These are phyloP conservation scores for Mucor circinelloides DNA, from an alignment of 371 early-diverging fungal species.

Conservation along the genomic window DNA sequence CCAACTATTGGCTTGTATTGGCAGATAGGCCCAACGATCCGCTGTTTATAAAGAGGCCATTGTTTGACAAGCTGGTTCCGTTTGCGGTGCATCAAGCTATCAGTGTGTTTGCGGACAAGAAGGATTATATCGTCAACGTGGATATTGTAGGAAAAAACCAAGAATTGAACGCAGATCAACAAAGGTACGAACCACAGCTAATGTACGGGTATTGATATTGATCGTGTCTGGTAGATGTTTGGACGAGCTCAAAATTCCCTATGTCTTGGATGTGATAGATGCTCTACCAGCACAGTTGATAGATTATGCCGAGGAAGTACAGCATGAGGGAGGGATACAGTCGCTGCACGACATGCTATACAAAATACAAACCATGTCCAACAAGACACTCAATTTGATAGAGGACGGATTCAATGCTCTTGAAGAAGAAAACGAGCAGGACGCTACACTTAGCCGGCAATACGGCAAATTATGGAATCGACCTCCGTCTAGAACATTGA, in stretches of 20 bases:
- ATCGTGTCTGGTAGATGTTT: slow-evolving; percentile 16
- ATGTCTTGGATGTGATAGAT: slow-evolving; percentile 46
- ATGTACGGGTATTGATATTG: background rate
- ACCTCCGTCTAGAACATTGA: slow-evolving; percentile 62
- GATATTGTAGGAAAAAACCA: slow-evolving; percentile 64
- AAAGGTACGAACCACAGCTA: slow-evolving; percentile 39
- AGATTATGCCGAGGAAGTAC: slow-evolving; percentile 73
- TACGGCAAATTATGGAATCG: slow-evolving; percentile 62
- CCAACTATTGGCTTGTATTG: slow-evolving; percentile 30
- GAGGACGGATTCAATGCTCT: slow-evolving; percentile 70
- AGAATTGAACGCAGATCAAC: slow-evolving; percentile 62
- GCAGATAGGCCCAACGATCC: slow-evolving; percentile 24
- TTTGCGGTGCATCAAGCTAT: slow-evolving; percentile 89
- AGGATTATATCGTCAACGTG: slow-evolving; percentile 69
- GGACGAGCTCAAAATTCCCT: slow-evolving; percentile 27
- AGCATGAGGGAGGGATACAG: slow-evolving; percentile 69
- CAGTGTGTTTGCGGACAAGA: slow-evolving; percentile 77
- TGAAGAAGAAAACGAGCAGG: slow-evolving; percentile 74
- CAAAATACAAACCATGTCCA: slow-evolving; percentile 58
- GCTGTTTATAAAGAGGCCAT: slow-evolving; percentile 64
- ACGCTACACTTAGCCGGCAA: slow-evolving; percentile 61
- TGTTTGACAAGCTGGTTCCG: slow-evolving; percentile 86
- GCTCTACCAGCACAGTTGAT: slow-evolving; percentile 69
- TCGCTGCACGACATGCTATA: slow-evolving; percentile 66
- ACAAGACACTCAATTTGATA: slow-evolving; percentile 52